These are phyloP conservation scores for Petunia axillaris DNA, from an alignment of 257 asterid genomes.

Conservation along the genomic window DNA sequence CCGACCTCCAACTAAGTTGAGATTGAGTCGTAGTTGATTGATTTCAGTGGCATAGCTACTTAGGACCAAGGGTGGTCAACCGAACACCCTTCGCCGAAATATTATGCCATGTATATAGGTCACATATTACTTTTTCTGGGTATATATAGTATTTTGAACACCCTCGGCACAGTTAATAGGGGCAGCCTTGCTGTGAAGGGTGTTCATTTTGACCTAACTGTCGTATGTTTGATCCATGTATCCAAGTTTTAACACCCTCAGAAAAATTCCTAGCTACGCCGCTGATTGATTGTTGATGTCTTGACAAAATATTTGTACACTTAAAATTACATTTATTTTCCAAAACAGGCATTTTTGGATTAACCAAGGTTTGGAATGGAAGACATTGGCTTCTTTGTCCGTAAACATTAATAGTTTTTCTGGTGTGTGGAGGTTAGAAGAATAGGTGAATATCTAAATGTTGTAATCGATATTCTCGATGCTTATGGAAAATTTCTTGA, in stretches of 20 bases:
- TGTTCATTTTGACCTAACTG: too few species aligned
- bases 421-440: background rate
- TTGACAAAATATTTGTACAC: conserved; percentile 17
- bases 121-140: too few species aligned
- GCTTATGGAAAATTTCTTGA: background rate
- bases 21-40: background rate
- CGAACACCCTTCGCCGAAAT: too few species aligned
- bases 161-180: too few species aligned
- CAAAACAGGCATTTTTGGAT: background rate
- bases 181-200: too few species aligned
- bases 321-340: background rate
- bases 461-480: background rate
- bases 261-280: too few species aligned
- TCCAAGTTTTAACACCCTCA: too few species aligned
- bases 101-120: too few species aligned
- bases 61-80: too few species aligned
- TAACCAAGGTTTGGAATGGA: background rate
- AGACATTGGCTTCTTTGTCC: background rate
- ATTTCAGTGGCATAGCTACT: too few species aligned
- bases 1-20: background rate
- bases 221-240: too few species aligned
- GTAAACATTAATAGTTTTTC: background rate
- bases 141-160: too few species aligned
- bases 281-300: background rate
- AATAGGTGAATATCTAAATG: background rate